phyloP scores from a whole-genome alignment of 768 basidiomycete species.

The Antrodiella citrinella region DNA sequence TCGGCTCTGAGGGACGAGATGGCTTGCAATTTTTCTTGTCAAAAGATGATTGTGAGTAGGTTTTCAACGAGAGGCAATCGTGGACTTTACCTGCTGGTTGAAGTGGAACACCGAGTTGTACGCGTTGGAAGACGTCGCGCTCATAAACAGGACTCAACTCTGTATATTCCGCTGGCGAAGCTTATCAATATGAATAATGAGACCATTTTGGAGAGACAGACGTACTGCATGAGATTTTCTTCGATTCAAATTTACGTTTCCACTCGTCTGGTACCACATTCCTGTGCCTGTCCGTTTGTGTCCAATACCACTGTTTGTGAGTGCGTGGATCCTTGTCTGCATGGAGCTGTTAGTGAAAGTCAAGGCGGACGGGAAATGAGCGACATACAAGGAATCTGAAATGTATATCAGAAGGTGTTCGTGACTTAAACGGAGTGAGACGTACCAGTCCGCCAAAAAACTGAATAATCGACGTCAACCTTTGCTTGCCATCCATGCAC shows the following conservation, averaged over 20 bases:
- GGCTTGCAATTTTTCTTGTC: conserved; percentile 70
- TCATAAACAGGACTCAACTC: conserved; percentile 47
- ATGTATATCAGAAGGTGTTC: background rate
- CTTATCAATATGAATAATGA: background rate
- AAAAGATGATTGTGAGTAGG: background rate
- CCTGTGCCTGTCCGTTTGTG: background rate
- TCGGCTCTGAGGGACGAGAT: conserved; percentile 62
- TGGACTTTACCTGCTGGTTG: conserved; percentile 52
- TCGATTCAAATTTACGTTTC: background rate
- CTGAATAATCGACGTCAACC: conserved; percentile 38
- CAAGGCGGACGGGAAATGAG: conserved; percentile 4
- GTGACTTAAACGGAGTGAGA: background rate
- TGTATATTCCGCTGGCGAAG: conserved; percentile 55
- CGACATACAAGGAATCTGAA: conserved; percentile 50
- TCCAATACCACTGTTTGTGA: background rate
- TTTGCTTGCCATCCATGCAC: conserved; percentile 48
- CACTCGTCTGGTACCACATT: background rate
- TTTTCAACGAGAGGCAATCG: background rate
- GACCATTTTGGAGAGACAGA: background rate
- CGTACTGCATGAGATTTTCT: conserved; percentile 2
- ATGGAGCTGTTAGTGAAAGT: background rate
- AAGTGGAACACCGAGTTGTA: conserved; percentile 72
- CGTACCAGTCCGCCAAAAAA: conserved; percentile 40
- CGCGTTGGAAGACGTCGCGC: conserved; percentile 76
- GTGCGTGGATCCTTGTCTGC: conserved; percentile 1